phyloP scores from a whole-genome alignment of 2,329 filamentous ascomycete species.

The Hymenoscyphus scutula region DNA sequence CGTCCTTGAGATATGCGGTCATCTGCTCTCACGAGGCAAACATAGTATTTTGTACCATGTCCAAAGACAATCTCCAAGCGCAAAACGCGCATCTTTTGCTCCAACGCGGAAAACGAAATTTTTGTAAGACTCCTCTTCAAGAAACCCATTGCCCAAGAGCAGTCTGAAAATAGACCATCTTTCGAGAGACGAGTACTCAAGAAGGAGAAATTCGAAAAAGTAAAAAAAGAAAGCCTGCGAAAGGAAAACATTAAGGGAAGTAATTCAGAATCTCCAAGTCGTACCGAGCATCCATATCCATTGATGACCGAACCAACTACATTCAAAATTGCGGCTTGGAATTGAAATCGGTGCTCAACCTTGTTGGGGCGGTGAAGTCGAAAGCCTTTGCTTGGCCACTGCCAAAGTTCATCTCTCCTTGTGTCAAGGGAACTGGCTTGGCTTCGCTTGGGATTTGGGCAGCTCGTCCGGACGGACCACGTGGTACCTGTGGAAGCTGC shows the following conservation, averaged over 20 bases:
- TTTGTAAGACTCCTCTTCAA: background rate
- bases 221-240: background rate
- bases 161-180: background rate
- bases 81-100: background rate
- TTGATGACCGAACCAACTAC: background rate
- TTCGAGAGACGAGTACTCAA: background rate
- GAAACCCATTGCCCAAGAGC: background rate
- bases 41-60: background rate
- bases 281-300: background rate
- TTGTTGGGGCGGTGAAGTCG: background rate
- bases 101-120: background rate
- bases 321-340: background rate
- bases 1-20: background rate
- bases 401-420: background rate
- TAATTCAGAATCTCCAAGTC: background rate
- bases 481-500: background rate
- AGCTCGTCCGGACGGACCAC: background rate
- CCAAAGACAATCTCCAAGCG: background rate
- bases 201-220: background rate
- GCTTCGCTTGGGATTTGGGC: background rate
- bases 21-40: background rate
- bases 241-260: background rate
- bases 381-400: background rate
- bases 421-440: background rate
- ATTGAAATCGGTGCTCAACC: background rate